Evolutionary conservation across 1,284 basidiomycete species (phyloP), one percentile per base, ranked within the genome.

Genomic region (Fomitopsis palustris): DNA sequence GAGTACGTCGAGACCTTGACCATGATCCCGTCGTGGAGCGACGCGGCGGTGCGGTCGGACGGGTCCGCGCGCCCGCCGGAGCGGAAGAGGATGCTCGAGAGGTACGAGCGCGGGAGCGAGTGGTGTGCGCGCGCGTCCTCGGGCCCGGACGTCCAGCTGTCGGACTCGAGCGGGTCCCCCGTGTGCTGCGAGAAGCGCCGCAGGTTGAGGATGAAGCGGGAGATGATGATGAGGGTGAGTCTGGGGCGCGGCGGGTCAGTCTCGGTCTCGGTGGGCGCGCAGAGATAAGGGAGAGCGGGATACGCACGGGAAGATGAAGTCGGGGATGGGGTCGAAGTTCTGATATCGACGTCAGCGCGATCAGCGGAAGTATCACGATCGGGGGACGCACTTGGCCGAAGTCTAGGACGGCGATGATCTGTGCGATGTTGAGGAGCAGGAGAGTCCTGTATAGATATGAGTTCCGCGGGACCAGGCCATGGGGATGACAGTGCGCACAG

Each of bases 71-170:
- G 49, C 3, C 17, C 31, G 1, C 12, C 12, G 21, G 49, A 37
- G 29, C 49, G 49, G 49, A 52, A 37, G n/a, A 52, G n/a, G 29
- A 52, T 37, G 49, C 31, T 52, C 12, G 49, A 52, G 49, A 52
- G 49, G 49, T 52, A 52, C 35, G 49, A 52, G 19, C 35, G 49
- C 49, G 49, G 49, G 19, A 35, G 2, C 8, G 49, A 52, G 8
- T 21, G 29, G 27, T 51, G 47, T 21, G 19, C 41, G 3, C 7
- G 6, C 31, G 29, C 2, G 3, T 52, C 49, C n/a, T 33, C 31
- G 21, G 31, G 31, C 29, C 35, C 49, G 31, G 49, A 9, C 31
- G 49, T 10, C 49, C 35, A 37, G 35, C 49, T 52, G 2, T 52
- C 23, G 8, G 35, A 52, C 21, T 37, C 31, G 31, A 52, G 49